phyloP scores from a whole-genome alignment of 108 stramenopile genomes.

The Schizochytrium sp. region DNA sequence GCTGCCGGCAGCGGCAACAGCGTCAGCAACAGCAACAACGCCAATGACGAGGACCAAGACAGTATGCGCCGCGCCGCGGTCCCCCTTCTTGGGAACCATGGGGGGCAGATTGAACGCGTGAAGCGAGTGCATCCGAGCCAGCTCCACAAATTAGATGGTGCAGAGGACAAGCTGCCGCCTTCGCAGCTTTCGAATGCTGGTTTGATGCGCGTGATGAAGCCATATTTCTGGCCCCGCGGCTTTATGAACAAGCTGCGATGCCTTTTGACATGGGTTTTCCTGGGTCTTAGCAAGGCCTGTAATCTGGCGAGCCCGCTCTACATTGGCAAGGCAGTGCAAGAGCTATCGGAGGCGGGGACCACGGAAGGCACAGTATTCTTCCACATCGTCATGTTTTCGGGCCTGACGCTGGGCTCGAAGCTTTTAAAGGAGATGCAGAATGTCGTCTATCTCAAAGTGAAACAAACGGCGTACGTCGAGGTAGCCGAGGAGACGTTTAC shows the following conservation, averaged over 20 bases:
- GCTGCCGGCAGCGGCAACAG: not conserved
- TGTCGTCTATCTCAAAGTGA: slow-evolving; percentile 84
- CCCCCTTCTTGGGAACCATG: not conserved
- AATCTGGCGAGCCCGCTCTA: slow-evolving; percentile 69
- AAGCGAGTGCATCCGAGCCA: not conserved
- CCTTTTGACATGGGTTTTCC: slow-evolving; percentile 80
- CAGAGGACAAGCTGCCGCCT: not conserved
- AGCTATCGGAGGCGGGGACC: slow-evolving; percentile 65
- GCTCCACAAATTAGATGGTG: not conserved
- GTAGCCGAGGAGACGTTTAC: slow-evolving; percentile 71
- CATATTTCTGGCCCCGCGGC: slow-evolving; percentile 93
- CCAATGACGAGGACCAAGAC: not conserved
- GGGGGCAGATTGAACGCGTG: not conserved
- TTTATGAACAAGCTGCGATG: slow-evolving; percentile 69
- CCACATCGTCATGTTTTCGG: slow-evolving; percentile 53
- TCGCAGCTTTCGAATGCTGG: not conserved
- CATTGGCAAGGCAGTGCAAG: slow-evolving; percentile 72
- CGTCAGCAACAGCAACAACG: not conserved
- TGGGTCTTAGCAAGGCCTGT: slow-evolving; percentile 67
- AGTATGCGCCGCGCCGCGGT: not conserved
- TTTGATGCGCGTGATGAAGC: slow-evolving; percentile 46
- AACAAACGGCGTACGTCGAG: slow-evolving; percentile 90
- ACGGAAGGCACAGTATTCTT: slow-evolving; percentile 31
- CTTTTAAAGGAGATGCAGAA: slow-evolving; percentile 77
- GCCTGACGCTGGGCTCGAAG: slow-evolving; percentile 56